Conservation (phyloP, 495 filamentous ascomycete species). For the Penicillium silybi region DNA sequence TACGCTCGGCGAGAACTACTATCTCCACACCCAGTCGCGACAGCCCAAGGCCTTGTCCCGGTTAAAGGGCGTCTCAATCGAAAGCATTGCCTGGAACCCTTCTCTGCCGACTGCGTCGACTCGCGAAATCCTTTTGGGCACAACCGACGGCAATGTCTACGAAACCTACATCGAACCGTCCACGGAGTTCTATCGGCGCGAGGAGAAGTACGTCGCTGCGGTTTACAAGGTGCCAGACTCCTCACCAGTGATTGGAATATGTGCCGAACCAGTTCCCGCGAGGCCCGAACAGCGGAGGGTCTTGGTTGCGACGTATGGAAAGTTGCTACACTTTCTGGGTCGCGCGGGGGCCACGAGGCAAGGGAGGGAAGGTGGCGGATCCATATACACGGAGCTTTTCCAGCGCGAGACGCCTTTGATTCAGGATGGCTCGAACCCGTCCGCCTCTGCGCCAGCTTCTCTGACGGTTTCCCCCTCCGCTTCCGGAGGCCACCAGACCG, state of each 20-base stretch:
- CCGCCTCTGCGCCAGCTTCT: conserved; percentile 54
- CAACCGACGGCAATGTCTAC: conserved; percentile 89
- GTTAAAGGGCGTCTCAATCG: conserved; percentile 79
- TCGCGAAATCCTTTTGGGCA: conserved; percentile 88
- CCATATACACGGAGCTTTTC: conserved; percentile 82
- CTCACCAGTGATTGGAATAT: conserved; percentile 73
- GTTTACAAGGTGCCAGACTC: conserved; percentile 77
- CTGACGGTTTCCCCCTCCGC: conserved; percentile 74
- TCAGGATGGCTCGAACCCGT: conserved; percentile 60
- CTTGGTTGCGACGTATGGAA: conserved; percentile 69
- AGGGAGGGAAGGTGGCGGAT: conserved; percentile 74
- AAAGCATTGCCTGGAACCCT: conserved; percentile 92
- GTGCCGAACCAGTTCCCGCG: conserved; percentile 66
- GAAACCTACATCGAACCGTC: conserved; percentile 94
- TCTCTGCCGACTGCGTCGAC: conserved; percentile 94
- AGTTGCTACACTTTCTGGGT: conserved; percentile 74
- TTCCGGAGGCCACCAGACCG: conserved; percentile 42
- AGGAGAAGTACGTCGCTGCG: conserved; percentile 83
- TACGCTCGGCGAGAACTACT: conserved; percentile 91
- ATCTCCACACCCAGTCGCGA: conserved; percentile 90
- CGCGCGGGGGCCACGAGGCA: conserved; percentile 55
- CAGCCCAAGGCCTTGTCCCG: conserved; percentile 78
- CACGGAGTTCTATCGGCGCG: conserved; percentile 87
- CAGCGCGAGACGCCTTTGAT: conserved; percentile 74
- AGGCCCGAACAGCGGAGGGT: conserved; percentile 69